A percentile compares a stretch with the other conserved stretches of the same genome.
These are phyloP conservation scores for Lumnitzera littorea DNA, from an alignment of 345 rosid genomes.

Conservation along the genomic window DNA sequence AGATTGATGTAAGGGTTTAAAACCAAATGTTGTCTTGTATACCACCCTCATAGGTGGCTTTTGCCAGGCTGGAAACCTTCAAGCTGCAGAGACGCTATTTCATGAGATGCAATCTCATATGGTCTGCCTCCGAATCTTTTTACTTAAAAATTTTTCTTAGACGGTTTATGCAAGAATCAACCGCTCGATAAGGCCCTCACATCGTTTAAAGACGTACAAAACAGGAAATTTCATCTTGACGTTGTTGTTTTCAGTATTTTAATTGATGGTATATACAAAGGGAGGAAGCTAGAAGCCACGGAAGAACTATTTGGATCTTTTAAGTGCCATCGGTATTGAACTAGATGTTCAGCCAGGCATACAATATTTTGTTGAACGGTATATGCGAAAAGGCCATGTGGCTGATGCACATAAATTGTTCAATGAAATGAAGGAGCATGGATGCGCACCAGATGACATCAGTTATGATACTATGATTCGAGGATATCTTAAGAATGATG, in stretches of 20 bases:
- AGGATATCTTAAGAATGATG: slow-evolving; percentile 6
- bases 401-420: slow-evolving; percentile 9
- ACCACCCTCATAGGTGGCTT: slow-evolving; percentile 2
- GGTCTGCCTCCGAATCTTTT: not conserved
- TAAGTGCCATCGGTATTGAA: not conserved
- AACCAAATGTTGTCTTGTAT: not conserved
- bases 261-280: slow-evolving; percentile 1
- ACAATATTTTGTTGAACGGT: slow-evolving; percentile 13
- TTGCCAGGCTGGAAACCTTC: not conserved
- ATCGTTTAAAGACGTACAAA: not conserved
- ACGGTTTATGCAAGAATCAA: not conserved
- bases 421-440: slow-evolving; percentile 11
- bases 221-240: not conserved
- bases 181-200: not conserved
- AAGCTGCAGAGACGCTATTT: not conserved
- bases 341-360: slow-evolving; percentile 7
- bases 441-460: slow-evolving; percentile 8
- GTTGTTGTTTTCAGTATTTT: not conserved
- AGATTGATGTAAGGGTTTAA: slow-evolving; percentile 2
- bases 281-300: not conserved
- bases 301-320: too few species aligned
- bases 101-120: not conserved
- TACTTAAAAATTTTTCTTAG: not conserved
- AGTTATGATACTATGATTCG: slow-evolving; percentile 8
- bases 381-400: slow-evolving; percentile 4